Conservation (phyloP, 345 rosid genomes). For the Citrus unshiu region DNA sequence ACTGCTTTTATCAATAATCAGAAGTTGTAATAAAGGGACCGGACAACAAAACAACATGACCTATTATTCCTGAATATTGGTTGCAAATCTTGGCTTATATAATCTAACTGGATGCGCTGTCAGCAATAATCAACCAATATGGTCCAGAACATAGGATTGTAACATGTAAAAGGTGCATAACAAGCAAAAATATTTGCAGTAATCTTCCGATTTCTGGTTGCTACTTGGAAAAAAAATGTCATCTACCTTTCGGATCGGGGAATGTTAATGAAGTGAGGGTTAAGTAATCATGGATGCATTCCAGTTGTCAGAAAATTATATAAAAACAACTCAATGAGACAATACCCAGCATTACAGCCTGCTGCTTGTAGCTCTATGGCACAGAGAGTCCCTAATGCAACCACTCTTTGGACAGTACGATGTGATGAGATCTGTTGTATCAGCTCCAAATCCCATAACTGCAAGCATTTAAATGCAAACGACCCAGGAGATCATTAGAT, state of each 20-base stretch:
- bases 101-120: not conserved
- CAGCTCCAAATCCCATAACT: constrained; percentile 77
- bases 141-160: not conserved
- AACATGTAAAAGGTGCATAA: not conserved
- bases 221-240: not conserved
- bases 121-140: not conserved
- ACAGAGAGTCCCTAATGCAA: constrained; percentile 72
- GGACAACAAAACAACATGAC: no score
- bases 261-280: not conserved
- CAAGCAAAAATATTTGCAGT: not conserved
- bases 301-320: not conserved
- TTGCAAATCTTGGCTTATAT: not conserved
- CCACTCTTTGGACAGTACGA: constrained; percentile 70
- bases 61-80: no score
- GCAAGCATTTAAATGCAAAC: constrained; percentile 24
- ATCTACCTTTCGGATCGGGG: not conserved
- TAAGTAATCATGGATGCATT: not conserved
- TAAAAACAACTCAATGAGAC: not conserved
- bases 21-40: no score
- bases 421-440: constrained; percentile 64
- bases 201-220: not conserved
- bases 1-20: no score
- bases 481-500: not conserved
- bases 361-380: constrained; percentile 71
- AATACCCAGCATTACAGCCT: constrained; percentile 69